Percentiles rank a stretch among this genome's conserved stretches.
Conservation (phyloP, 805 yeast species). For the Metschnikowia dekortorum region DNA sequence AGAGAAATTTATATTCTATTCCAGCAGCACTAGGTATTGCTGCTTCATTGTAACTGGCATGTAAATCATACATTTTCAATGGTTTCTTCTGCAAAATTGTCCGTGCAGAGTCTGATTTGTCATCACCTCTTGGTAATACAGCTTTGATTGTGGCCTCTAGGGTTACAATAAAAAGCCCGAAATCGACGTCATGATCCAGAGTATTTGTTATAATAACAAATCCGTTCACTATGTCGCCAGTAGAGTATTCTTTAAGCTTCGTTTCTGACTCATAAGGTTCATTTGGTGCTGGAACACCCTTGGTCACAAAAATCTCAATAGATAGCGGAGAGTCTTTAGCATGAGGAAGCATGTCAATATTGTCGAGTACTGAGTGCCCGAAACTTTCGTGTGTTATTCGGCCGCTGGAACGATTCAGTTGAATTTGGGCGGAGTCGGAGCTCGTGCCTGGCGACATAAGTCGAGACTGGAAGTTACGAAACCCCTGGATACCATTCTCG, state of each 20-base stretch:
- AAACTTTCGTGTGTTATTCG: conserved; percentile 19
- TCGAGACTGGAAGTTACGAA: neutral
- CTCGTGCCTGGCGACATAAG: neutral
- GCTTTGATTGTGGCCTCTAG: conserved; percentile 33
- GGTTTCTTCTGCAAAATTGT: conserved; percentile 45
- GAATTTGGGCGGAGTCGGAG: neutral
- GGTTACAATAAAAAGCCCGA: conserved; percentile 37
- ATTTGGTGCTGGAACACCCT: conserved; percentile 46
- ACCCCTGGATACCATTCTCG: conserved; percentile 16
- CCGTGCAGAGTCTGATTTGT: neutral
- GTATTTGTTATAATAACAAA: conserved; percentile 46
- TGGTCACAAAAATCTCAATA: conserved; percentile 49
- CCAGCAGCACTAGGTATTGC: conserved; percentile 52
- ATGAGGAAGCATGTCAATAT: conserved; percentile 46
- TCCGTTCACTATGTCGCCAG: conserved; percentile 41
- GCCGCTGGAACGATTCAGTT: neutral
- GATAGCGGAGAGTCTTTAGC: conserved; percentile 40
- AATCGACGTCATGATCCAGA: conserved; percentile 39
- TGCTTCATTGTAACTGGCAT: conserved; percentile 50
- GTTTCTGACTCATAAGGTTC: conserved; percentile 40
- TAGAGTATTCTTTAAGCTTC: conserved; percentile 39
- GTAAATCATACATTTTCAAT: conserved; percentile 55
- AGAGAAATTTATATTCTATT: conserved; percentile 39
- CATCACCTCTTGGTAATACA: conserved; percentile 14
- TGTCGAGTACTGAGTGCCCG: conserved; percentile 49